Evolutionary conservation across 495 filamentous ascomycete species (phyloP), one percentile per base, ranked within the genome.

Genomic region (Trichoderma reesei): DNA sequence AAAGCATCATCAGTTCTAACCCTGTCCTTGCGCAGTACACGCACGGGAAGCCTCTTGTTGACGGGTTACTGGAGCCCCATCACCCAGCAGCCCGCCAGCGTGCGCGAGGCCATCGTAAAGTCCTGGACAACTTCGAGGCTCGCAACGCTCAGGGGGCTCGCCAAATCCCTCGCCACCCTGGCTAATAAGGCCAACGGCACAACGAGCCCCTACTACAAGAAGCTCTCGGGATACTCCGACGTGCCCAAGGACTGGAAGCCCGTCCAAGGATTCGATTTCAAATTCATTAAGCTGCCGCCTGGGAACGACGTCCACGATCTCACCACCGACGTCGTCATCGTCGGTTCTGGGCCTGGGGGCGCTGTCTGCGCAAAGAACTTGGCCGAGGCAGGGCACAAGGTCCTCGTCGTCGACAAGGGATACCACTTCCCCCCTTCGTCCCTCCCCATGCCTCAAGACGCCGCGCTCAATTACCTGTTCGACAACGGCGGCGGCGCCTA

Each of bases 341-440:
- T 96, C 6, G 92, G 92, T 2, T 92, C 88, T 61, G 92, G 92
- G 18, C 93, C 89, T 68, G 92, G 92, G 60, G 91, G 89, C n/a
- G 89, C 80, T 0, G 91, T 96, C 0, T 83, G 82, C 37, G 91
- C 92, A 13, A 91, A 91, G 74, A 88, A 87, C 34, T 76, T 96
- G 5, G 86, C 91, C 11, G 86, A 90, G 68, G 88, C 84, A 3
- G 89, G 85, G n/a, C 74, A 88, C 60, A 76, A 76, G 8, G 90
- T 96, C 26, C 71, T 96, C 3, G 90, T 97, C 0, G 85, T 93
- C 4, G 92, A 97, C 56, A 94, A 93, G 70, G 82, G 83, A 2
- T 87, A 89, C 67, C 83, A 91, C 61, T 94, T 89, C 72, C 76
- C 86, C 0, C 79, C 87, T 2, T 79, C 85, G 10, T 80, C 87